Base-by-base conservation (phyloP, 202 grass and related monocot species). In the Cymbopogon flexuosus region DNA sequence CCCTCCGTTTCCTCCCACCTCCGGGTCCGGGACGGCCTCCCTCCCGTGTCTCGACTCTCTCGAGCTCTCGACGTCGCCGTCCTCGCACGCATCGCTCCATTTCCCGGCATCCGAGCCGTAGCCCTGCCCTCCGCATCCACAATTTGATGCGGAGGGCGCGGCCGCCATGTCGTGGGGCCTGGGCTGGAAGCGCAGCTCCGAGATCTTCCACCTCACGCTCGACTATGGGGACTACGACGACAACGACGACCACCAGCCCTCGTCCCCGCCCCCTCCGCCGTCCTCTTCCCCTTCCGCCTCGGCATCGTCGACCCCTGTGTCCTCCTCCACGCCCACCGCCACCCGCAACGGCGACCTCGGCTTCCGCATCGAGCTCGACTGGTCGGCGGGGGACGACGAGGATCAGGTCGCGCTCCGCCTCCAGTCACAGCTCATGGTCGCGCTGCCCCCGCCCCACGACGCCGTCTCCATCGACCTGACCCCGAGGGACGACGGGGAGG, bases 181-280 rank as follows among this genome's bases (percentile, higher is more conserved):
- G 76, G 95, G 92, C 45, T 94, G 92, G 92, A 94, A 94, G 86
- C 95, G 92, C 63, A 89, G 88, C 68, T 95, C 88, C 73, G 96
- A 98, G 87, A 93, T 89, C 92, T 95, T 98, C 88, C 96, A 98
- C 80, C 90, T 98, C 84, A 81, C 92, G 73, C 88, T 98, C 72
- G 90, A 93, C 84, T 98, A 95, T 68, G 96, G 92, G 39, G 89
- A 94, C 68, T 78, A 85, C 71, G 46, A 75, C 22, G 62, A 86
- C 31, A 40, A 23, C 27, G 46, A 45, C 43, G 23, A 36, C 7
- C 80, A 67, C 11, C 77, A 79, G 31, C 79, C 76, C 42, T 21
- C 46, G 16, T 84, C 76, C 11, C 71, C 76, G 33, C 58, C 65
- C 15, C 16, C 43, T 5, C 73, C 34, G 14, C 24, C 78, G 42